These are phyloP conservation scores for Pythium apleroticum DNA, from an alignment of 352 stramenopile species.

Conservation along the genomic window DNA sequence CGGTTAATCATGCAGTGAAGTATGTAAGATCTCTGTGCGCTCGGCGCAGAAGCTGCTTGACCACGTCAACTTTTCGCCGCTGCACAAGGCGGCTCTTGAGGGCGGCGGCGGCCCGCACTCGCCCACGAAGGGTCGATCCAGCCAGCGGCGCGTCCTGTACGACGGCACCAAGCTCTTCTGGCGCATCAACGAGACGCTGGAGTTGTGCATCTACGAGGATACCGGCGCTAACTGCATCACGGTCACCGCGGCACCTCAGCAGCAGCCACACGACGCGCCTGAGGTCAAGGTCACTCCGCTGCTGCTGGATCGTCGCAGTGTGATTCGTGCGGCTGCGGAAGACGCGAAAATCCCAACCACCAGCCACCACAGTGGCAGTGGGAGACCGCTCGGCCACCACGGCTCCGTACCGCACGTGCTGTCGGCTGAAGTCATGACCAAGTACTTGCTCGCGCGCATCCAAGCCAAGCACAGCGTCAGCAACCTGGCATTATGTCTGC, in stretches of 20 bases:
- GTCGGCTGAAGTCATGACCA: conserved; percentile 45
- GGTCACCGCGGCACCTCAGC: conserved; percentile 60
- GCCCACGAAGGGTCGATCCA: conserved; percentile 24
- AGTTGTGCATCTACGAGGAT: conserved; percentile 85
- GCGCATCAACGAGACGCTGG: conserved; percentile 85
- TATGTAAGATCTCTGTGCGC: conserved; percentile 87
- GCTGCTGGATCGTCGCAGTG: conserved; percentile 53
- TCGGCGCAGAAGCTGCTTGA: conserved; percentile 87
- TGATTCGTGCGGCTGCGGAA: conserved; percentile 41
- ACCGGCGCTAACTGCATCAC: conserved; percentile 63
- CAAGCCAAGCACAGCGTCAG: conserved; percentile 49
- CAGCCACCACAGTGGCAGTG: conserved; percentile 1
- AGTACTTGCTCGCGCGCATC: conserved; percentile 74
- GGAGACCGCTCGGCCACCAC: neutral
- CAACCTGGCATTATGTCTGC: conserved; percentile 56
- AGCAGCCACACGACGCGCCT: conserved; percentile 30
- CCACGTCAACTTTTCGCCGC: conserved; percentile 85
- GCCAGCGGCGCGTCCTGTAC: conserved; percentile 68
- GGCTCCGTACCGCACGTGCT: conserved; percentile 6
- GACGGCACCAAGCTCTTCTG: conserved; percentile 87
- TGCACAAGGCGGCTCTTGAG: conserved; percentile 82
- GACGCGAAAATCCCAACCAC: conserved; percentile 21
- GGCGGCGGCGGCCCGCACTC: conserved; percentile 31
- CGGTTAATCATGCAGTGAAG: conserved; percentile 50
- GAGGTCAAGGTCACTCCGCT: conserved; percentile 41